Evolutionary conservation across 208 protist species (phyloP), one percentile per base, ranked within the genome.

Genomic region (Trypanosoma boissoni): DNA sequence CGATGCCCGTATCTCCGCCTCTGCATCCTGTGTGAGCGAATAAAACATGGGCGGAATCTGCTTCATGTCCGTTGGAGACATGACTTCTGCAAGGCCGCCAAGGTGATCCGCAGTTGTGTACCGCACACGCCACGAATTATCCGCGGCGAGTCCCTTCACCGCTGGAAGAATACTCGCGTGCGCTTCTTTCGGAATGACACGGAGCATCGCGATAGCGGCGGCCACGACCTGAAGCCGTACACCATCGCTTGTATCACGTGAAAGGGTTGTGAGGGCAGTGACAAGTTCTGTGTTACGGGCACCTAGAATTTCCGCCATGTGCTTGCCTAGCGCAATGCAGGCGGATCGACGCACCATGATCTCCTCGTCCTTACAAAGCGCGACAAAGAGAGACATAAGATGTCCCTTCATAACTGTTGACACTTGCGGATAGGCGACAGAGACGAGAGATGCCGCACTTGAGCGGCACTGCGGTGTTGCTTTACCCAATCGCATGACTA

Each of bases 31-130:
- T 58, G 80, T 87, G 26, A 95, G 78, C 8, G 71, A 59, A 32
- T 68, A 71, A 66, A 92, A 95, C 20, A 89, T 66, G 16, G 80
- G 88, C 50, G 86, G 74, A 36, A 76, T 72, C 50, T 82, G 75
- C 62, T 79, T 82, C 7, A 88, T 79, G 56, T 92, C 84, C 8
- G 74, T 58, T n/a, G 73, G 58, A 9, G 81, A 69, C 60, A 88
- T 69, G n/a, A 70, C 78, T 21, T 49, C 65, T 7, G 84, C 75
- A 31, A 95, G 69, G 56, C 54, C 64, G 37, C 88, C 83, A 43
- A 99, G 88, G n/a, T 91, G 79, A 64, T 99, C 97, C 9, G 98
- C 97, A 16, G 94, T 86, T 92, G 98, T 98, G 79, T 99, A 99
- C 6, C 98, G 89, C 37, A 99, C 98, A 14, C 98, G 89, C 98